A percentile compares a stretch with the other conserved stretches of the same genome.
These are phyloP conservation scores for Plasmodium gallinaceum DNA, from an alignment of 169 alveolate genomes.

Conservation along the genomic window DNA sequence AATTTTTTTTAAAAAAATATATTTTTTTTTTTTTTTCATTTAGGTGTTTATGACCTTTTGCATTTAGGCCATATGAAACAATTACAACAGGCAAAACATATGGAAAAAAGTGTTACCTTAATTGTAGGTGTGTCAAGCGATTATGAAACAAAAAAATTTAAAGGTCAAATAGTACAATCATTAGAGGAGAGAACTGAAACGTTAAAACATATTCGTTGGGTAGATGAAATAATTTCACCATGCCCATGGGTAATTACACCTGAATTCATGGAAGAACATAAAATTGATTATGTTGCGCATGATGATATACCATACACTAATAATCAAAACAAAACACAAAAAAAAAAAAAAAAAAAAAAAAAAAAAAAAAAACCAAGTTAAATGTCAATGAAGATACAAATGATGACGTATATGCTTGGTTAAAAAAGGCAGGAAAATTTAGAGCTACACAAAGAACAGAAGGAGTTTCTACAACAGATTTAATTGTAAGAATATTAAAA, in stretches of 20 bases:
- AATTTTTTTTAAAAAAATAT: not conserved
- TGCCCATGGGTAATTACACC: slow-evolving; percentile 96
- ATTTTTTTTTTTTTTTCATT: not conserved
- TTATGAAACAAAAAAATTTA: slow-evolving; percentile 93
- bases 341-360: slow-evolving; percentile 33
- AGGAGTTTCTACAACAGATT: slow-evolving; percentile 97
- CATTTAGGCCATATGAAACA: slow-evolving; percentile 98
- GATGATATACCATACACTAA: slow-evolving; percentile 95
- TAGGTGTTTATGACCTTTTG: slow-evolving; percentile 96
- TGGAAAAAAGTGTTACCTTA: slow-evolving; percentile 92
- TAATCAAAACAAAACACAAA: slow-evolving; percentile 81
- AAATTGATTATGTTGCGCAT: slow-evolving; percentile 95
- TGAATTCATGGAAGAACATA: slow-evolving; percentile 91
- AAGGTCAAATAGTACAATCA: slow-evolving; percentile 96
- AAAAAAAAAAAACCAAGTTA: slow-evolving; percentile 78
- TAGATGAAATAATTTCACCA: slow-evolving; percentile 97
- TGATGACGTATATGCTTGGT: slow-evolving; percentile 94
- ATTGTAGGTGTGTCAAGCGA: slow-evolving; percentile 98
- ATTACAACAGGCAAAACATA: slow-evolving; percentile 96
- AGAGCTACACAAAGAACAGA: slow-evolving; percentile 95
- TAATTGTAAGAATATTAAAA: slow-evolving; percentile 94
- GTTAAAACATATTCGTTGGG: slow-evolving; percentile 96
- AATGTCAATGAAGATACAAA: slow-evolving; percentile 79
- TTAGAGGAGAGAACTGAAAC: slow-evolving; percentile 95
- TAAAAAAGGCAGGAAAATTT: slow-evolving; percentile 93